Conservation (phyloP, 805 yeast genomes). For the Myxozyma vanderwaltii region DNA sequence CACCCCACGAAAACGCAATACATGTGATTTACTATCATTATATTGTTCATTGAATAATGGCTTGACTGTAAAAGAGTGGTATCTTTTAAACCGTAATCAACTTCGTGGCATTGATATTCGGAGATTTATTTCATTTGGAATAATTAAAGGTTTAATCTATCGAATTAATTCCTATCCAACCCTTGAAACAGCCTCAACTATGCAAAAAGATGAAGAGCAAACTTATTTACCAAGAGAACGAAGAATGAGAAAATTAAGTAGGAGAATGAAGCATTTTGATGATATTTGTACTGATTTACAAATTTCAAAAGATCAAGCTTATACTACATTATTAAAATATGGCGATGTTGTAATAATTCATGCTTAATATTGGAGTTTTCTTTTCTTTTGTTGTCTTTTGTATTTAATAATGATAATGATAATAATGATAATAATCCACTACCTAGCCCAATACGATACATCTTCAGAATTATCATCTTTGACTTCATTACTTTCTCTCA, state of each 20-base stretch:
- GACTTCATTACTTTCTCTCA: conserved; percentile 1
- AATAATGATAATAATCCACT: not conserved
- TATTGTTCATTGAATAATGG: conserved; percentile 81
- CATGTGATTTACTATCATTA: conserved; percentile 68
- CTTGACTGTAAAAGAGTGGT: conserved; percentile 79
- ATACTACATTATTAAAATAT: conserved; percentile 12
- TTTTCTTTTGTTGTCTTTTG: not conserved
- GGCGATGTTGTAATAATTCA: conserved; percentile 26
- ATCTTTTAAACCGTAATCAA: conserved; percentile 58
- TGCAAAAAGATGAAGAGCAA: conserved; percentile 19
- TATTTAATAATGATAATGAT: not conserved
- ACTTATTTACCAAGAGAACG: conserved; percentile 26
- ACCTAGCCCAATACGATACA: conserved; percentile 10
- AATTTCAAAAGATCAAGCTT: conserved; percentile 20
- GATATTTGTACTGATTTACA: conserved; percentile 68
- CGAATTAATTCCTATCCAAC: conserved; percentile 79
- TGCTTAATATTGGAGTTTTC: conserved; percentile 11
- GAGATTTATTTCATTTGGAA: conserved; percentile 83
- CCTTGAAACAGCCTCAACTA: conserved; percentile 38
- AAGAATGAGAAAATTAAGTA: conserved; percentile 4
- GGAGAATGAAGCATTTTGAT: conserved; percentile 39
- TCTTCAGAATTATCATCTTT: not conserved
- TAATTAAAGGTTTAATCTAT: conserved; percentile 76
- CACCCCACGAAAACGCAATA: conserved; percentile 38
- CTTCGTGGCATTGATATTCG: conserved; percentile 75